Percentiles rank a stretch among this genome's conserved stretches.
Conservation (phyloP, 768 basidiomycete genomes). For the Sistotremastrum niveocremeum region DNA sequence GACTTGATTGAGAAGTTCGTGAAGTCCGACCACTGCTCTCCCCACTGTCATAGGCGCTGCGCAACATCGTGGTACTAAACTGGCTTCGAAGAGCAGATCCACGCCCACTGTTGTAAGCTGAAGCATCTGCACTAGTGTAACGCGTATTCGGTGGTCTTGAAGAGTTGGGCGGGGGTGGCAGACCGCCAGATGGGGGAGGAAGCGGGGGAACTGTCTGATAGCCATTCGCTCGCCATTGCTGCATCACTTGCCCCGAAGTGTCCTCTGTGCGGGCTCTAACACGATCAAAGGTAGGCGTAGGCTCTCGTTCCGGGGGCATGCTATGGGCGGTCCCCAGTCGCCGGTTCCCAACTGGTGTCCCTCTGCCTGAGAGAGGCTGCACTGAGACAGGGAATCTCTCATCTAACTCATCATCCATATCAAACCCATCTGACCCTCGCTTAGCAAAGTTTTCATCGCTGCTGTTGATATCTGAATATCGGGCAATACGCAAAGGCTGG, state of each 20-base stretch:
- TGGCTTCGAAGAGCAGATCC: constrained; percentile 44
- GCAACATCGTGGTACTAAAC: constrained; percentile 52
- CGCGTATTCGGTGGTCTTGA: constrained; percentile 3
- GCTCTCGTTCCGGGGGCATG: constrained; percentile 45
- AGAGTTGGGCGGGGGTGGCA: constrained; percentile 2
- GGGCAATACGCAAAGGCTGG: constrained; percentile 27
- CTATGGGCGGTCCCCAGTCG: constrained; percentile 39
- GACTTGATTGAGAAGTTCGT: background rate
- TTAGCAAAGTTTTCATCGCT: background rate
- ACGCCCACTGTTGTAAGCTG: constrained; percentile 30
- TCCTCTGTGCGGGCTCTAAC: constrained; percentile 62
- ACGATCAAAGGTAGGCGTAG: constrained; percentile 32
- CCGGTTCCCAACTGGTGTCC: constrained; percentile 55
- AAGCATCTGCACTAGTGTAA: constrained; percentile 17
- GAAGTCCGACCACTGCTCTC: constrained; percentile 19
- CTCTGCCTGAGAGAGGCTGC: constrained; percentile 45
- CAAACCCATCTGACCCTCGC: too few species aligned
- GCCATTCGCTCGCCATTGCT: constrained; percentile 47
- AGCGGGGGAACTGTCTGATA: constrained; percentile 25
- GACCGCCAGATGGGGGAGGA: constrained; percentile 7
- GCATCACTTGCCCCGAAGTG: constrained; percentile 44
- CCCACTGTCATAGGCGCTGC: constrained; percentile 36
- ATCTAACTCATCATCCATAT: constrained; percentile 26
- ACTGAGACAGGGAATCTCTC: too few species aligned
- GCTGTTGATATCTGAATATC: constrained; percentile 13